phyloP scores from a whole-genome alignment of 2,329 filamentous ascomycete species.

The Cryphonectria radicalis region DNA sequence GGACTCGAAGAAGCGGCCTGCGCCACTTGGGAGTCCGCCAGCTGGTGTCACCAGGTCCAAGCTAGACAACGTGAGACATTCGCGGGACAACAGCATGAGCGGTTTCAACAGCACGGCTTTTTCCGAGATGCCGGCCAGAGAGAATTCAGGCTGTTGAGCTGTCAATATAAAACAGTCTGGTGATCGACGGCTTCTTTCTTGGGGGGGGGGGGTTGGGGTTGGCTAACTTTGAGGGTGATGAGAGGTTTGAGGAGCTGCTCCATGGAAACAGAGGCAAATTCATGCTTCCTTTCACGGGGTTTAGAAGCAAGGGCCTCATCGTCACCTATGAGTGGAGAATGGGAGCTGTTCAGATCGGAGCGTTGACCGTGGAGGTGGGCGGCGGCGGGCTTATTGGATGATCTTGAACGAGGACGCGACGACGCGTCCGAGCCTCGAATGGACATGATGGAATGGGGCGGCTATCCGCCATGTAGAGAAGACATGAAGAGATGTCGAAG shows the following conservation, averaged over 20 bases:
- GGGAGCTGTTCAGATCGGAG: conserved; percentile 45
- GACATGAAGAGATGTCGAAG: conserved; percentile 21
- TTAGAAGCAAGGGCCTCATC: conserved; percentile 38
- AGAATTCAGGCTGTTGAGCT: conserved; percentile 26
- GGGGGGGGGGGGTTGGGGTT: background rate
- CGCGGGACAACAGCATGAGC: conserved; percentile 65
- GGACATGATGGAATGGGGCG: conserved; percentile 38
- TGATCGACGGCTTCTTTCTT: too few species aligned
- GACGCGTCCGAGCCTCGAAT: conserved; percentile 50
- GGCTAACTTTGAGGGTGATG: conserved; percentile 56
- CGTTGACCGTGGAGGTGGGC: conserved; percentile 33
- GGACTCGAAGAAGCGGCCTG: conserved; percentile 61
- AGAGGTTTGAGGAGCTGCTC: conserved; percentile 56
- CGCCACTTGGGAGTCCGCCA: conserved; percentile 52
- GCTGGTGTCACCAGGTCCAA: conserved; percentile 60
- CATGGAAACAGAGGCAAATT: conserved; percentile 46
- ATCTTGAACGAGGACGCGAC: conserved; percentile 49
- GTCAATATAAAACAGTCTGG: conserved; percentile 29
- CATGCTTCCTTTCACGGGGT: conserved; percentile 42
- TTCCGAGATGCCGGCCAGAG: conserved; percentile 14
- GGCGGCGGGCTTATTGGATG: conserved; percentile 39
- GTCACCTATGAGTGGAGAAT: conserved; percentile 41
- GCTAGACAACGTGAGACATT: conserved; percentile 62
- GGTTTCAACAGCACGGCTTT: conserved; percentile 62
- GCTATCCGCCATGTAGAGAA: conserved; percentile 36